Evolutionary conservation across 345 rosid species (phyloP), one percentile per base, ranked within the genome.

Genomic region (Limnanthes douglasii): DNA sequence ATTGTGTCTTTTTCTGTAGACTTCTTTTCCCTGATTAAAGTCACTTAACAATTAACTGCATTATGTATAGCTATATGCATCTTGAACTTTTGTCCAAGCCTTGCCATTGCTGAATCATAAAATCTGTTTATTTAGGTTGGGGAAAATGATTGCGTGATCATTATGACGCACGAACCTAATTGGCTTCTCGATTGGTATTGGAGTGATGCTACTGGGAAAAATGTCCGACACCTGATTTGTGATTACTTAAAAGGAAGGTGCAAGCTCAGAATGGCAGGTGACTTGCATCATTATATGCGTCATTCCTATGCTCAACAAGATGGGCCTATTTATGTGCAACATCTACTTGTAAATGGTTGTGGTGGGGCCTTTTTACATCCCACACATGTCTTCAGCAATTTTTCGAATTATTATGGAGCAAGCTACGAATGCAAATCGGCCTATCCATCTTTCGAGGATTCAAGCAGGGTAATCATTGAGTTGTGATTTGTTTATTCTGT

Each of bases 161-260:
- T 90, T 38, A 68, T 90, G 49, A 84, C 98, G 0, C 98, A 90
- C 51, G 96, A 90, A 68, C 98, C 98, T 17, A 73, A 56, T 50
- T 90, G 98, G 98, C 92, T 90, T 63, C 85, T 84, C 52, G 98
- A 90, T 73, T 90, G 83, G 79, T 90, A 90, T 51, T 77, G 95
- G 90, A 63, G 62, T 46, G 53, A 50, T 23, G 62, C 61, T 36
- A 69, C 96, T 32, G 98, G 92, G 37, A 73, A 70, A 54, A 90
- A 90, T 53, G 78, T 90, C 60, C 51, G 67, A 19, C 82, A 90
- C 54, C 64, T 90, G 59, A 70, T 80, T 55, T 48, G 75, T 53
- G 92, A 77, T 51, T 68, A 66, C 61, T 62, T 90, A 61, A 75
- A 73, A 48, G 85, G 85, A 66, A 78, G 94, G 60, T 90, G 96